Evolutionary conservation across 441 rosid genomes (phyloP).

Genomic region (Brassica hybrid): DNA sequence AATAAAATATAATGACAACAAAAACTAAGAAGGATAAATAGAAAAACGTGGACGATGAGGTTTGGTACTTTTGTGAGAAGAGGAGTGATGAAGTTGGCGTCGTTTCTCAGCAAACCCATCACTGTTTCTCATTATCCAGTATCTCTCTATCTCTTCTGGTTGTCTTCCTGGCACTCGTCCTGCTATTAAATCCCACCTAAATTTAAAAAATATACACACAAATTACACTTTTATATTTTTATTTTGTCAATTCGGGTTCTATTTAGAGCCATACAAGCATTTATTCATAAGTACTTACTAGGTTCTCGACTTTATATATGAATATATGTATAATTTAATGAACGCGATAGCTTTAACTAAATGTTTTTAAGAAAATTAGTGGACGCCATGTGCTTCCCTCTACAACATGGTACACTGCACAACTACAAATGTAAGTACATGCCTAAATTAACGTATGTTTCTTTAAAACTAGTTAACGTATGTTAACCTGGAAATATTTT

Average conservation of each 20-base stretch:
- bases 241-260: not conserved
- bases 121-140: slow-evolving; percentile 77
- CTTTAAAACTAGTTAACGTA: not conserved
- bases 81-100: slow-evolving; percentile 38
- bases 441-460: slow-evolving; percentile 1
- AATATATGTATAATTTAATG: slow-evolving; percentile 13
- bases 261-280: slow-evolving; percentile 19
- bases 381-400: slow-evolving; percentile 33
- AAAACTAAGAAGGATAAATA: slow-evolving; percentile 26
- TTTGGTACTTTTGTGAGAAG: slow-evolving; percentile 35
- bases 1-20: not conserved
- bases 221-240: not conserved
- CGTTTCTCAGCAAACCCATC: slow-evolving; percentile 54
- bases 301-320: not conserved
- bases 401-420: slow-evolving; percentile 32
- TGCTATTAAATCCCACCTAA: slow-evolving; percentile 87
- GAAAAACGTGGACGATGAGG: slow-evolving; percentile 29
- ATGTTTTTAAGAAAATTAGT: slow-evolving; percentile 16
- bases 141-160: slow-evolving; percentile 83
- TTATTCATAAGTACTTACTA: slow-evolving; percentile 2
- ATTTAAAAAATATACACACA: not conserved
- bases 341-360: slow-evolving; percentile 9
- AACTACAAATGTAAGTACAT: slow-evolving; percentile 20
- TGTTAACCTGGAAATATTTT: not conserved
- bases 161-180: slow-evolving; percentile 76